Evolutionary conservation across 805 yeast species (phyloP).

Genomic region (Monosporozyma aerobia): DNA sequence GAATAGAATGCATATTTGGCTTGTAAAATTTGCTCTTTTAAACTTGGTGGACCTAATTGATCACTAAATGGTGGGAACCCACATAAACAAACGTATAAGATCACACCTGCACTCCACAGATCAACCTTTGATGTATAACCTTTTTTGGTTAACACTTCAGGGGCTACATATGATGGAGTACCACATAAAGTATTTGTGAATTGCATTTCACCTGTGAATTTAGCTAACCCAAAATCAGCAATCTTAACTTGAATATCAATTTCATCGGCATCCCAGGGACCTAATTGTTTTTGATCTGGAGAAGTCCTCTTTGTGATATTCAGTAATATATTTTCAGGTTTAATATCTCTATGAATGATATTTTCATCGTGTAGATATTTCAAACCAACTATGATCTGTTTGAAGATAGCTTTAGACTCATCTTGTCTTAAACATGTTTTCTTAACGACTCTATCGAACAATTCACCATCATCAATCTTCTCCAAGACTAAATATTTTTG

Average conservation of each 20-base stretch:
- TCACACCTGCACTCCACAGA: constrained; percentile 75
- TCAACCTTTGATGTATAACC: constrained; percentile 65
- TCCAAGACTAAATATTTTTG: constrained; percentile 56
- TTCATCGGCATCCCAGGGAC: constrained; percentile 45
- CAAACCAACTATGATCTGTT: constrained; percentile 57
- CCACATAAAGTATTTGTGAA: constrained; percentile 78
- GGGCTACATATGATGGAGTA: constrained; percentile 83
- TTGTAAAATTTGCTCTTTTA: constrained; percentile 62
- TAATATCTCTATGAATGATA: constrained; percentile 69
- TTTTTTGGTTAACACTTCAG: constrained; percentile 54
- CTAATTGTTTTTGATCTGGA: constrained; percentile 25
- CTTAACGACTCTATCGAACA: constrained; percentile 60
- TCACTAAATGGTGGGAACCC: constrained; percentile 85
- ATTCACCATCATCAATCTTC: constrained; percentile 65
- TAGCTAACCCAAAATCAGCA: constrained; percentile 71
- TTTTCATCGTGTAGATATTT: constrained; percentile 58
- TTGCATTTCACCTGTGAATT: constrained; percentile 55
- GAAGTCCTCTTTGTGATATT: constrained; percentile 38
- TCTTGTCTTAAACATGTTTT: constrained; percentile 53
- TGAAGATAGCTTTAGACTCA: constrained; percentile 55
- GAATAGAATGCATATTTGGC: constrained; percentile 68
- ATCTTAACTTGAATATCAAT: constrained; percentile 58
- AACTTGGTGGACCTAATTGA: constrained; percentile 68
- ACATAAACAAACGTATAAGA: constrained; percentile 67
- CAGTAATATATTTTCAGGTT: constrained; percentile 63